Conservation (phyloP, 2,329 filamentous ascomycete species). For the Teratosphaeria zuluensis region DNA sequence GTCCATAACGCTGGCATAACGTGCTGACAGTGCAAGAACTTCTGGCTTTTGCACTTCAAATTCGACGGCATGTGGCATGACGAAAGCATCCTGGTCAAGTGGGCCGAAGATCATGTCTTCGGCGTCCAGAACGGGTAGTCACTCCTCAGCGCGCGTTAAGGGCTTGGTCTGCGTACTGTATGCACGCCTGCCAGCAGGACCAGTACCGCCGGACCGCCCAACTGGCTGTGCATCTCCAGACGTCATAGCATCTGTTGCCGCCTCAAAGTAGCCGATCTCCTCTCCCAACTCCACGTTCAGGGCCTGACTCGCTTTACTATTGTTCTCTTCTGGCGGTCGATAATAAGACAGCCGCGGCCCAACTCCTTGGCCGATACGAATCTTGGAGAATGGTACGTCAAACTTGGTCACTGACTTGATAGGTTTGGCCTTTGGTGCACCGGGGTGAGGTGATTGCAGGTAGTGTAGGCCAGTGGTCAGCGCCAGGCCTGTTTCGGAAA, state of each 20-base stretch:
- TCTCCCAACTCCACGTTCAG: background rate
- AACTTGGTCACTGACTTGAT: conserved; percentile 27
- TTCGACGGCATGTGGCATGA: background rate
- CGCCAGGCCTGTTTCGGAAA: conserved; percentile 53
- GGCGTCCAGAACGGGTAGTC: background rate
- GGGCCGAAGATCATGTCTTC: background rate
- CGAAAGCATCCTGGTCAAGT: background rate
- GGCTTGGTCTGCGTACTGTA: background rate
- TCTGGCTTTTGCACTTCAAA: background rate
- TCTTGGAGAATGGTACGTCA: conserved; percentile 33
- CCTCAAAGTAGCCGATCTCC: background rate
- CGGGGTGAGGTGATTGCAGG: background rate
- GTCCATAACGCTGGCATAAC: background rate
- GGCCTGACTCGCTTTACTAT: background rate
- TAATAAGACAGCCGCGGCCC: background rate
- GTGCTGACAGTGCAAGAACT: background rate
- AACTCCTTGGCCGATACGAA: background rate
- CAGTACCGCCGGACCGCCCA: background rate
- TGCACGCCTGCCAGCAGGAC: background rate
- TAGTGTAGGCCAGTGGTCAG: conserved; percentile 21
- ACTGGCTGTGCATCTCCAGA: background rate
- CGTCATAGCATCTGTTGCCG: background rate
- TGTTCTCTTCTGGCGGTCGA: background rate
- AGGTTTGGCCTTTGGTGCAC: background rate
- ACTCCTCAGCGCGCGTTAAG: background rate